A percentile compares a stretch with the other conserved stretches of the same genome.
phyloP scores from a whole-genome alignment of 345 rosid genomes.

The Corymbia maculata region DNA sequence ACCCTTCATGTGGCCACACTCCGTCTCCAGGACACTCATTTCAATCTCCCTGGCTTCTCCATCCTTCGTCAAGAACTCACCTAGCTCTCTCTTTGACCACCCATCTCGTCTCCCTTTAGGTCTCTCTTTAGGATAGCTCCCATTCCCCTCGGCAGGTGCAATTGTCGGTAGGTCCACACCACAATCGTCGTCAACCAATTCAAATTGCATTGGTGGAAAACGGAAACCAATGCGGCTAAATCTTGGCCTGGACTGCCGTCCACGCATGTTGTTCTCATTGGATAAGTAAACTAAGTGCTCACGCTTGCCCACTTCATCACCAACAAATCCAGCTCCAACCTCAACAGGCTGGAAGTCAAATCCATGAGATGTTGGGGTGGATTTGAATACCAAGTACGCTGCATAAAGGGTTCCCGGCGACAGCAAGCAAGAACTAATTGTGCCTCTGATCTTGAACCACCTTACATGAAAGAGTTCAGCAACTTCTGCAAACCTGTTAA shows the following conservation, averaged over 20 bases:
- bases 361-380: neutral
- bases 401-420: neutral
- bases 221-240: too few relatives aligned
- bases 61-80: constrained; percentile 2
- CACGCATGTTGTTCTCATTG: neutral
- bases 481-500: neutral
- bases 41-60: constrained; percentile 5
- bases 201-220: too few relatives aligned
- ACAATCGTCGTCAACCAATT: too few relatives aligned
- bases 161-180: too few relatives aligned
- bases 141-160: neutral
- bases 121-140: neutral
- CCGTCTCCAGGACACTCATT: constrained; percentile 4
- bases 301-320: neutral
- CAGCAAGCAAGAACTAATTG: neutral
- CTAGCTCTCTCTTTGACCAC: constrained; percentile 24
- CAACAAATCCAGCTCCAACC: neutral
- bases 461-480: neutral
- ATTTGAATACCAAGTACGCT: neutral
- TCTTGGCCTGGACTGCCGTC: neutral
- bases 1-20: neutral
- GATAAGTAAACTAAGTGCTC: neutral
- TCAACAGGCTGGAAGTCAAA: neutral
- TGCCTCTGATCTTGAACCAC: neutral
- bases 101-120: constrained; percentile 11